Evolutionary conservation across 2,329 filamentous ascomycete genomes (phyloP).

Genomic region (Tolypocladium tundrense): DNA sequence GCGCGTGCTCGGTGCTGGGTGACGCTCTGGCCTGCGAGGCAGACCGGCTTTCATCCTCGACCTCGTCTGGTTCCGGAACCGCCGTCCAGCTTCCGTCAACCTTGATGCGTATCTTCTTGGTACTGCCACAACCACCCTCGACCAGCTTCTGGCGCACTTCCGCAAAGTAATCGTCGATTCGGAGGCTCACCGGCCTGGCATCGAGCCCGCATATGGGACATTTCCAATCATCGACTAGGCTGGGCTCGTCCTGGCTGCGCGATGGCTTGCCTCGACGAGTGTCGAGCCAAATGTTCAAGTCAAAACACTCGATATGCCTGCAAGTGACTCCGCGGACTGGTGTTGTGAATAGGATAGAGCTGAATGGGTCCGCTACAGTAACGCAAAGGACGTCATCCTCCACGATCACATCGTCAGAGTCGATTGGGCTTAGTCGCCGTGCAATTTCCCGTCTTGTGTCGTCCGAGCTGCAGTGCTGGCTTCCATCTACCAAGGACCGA

Average conservation of each 20-base stretch:
- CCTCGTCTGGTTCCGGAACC: constrained; percentile 18
- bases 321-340: constrained; percentile 66
- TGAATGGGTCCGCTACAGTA: constrained; percentile 59
- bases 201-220: constrained; percentile 78
- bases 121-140: constrained; percentile 7
- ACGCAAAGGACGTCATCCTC: constrained; percentile 44
- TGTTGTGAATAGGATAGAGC: constrained; percentile 49
- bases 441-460: constrained; percentile 49
- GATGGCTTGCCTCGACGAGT: constrained; percentile 44
- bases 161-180: constrained; percentile 64
- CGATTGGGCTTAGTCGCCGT: constrained; percentile 24
- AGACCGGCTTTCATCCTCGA: constrained; percentile 8
- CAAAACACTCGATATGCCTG: constrained; percentile 78
- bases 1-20: background rate
- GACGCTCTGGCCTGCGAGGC: background rate
- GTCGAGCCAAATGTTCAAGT: constrained; percentile 69
- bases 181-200: constrained; percentile 60
- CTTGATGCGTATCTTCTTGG: constrained; percentile 19
- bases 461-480: constrained; percentile 28
- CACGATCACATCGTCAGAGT: constrained; percentile 51
- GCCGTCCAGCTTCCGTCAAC: constrained; percentile 22
- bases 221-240: constrained; percentile 62
- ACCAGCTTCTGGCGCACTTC: constrained; percentile 47
- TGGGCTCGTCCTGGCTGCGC: constrained; percentile 31
- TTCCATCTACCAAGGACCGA: constrained; percentile 25